Evolutionary conservation across 495 filamentous ascomycete species (phyloP).

Genomic region (Podospora bellae-mahoneyi): DNA sequence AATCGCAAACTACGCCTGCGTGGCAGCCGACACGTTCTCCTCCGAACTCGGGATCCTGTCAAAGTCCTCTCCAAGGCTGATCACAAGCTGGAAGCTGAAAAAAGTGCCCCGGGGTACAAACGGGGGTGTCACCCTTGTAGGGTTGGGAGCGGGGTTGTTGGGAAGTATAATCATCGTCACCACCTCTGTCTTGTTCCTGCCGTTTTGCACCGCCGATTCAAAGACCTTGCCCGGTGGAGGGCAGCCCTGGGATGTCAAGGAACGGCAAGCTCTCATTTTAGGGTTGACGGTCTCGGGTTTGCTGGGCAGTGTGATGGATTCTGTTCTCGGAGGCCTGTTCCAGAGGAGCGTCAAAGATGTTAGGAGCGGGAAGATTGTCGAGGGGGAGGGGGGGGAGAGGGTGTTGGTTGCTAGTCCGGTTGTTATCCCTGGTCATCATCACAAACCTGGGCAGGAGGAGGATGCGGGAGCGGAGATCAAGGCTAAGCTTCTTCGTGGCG

Average conservation of each 20-base stretch:
- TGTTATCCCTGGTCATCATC: constrained; percentile 21
- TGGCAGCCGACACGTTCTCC: constrained; percentile 89
- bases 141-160: constrained; percentile 67
- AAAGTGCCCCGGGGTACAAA: constrained; percentile 88
- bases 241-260: constrained; percentile 43
- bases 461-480: constrained; percentile 34
- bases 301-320: constrained; percentile 80
- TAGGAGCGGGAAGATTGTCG: constrained; percentile 78
- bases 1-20: constrained; percentile 80
- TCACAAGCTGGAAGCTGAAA: constrained; percentile 71
- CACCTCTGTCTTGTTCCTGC: constrained; percentile 61
- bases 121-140: constrained; percentile 75
- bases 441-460: not conserved
- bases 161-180: constrained; percentile 71
- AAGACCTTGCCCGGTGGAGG: constrained; percentile 34
- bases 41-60: constrained; percentile 94
- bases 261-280: constrained; percentile 54
- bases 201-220: constrained; percentile 56
- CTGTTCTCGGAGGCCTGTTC: constrained; percentile 76
- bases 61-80: constrained; percentile 70
- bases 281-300: constrained; percentile 67
- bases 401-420: constrained; percentile 50
- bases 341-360: constrained; percentile 87
- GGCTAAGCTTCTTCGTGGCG: constrained; percentile 32
- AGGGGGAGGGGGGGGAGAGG: constrained; percentile 78